These are phyloP conservation scores for Talaromyces nanjingensis DNA, from an alignment of 495 filamentous ascomycete genomes.

Conservation along the genomic window DNA sequence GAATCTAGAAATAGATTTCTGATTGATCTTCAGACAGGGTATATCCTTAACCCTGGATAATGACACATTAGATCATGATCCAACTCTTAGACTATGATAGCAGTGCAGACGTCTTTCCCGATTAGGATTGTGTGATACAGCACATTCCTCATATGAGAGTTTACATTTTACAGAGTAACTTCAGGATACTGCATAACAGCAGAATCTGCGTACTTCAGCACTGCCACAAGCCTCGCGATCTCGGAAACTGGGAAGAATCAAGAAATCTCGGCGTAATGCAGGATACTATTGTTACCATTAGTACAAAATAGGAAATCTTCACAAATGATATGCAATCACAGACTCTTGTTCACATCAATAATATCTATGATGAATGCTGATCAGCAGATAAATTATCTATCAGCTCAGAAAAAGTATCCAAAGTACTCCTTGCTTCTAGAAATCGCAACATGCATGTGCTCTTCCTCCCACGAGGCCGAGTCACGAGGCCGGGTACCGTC, in stretches of 20 bases:
- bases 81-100: background rate
- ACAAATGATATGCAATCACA: background rate
- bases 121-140: background rate
- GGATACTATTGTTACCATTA: background rate
- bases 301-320: background rate
- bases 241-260: background rate
- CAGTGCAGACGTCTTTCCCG: background rate
- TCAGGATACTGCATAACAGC: background rate
- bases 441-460: background rate
- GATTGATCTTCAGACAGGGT: background rate
- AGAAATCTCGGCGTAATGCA: background rate
- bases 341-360: background rate
- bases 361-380: background rate
- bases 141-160: background rate
- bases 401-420: background rate
- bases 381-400: background rate
- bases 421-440: background rate
- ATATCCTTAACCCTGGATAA: background rate
- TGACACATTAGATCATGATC: background rate
- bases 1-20: background rate
- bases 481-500: background rate
- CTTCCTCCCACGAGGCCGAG: background rate
- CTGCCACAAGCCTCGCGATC: background rate
- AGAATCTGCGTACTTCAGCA: background rate
- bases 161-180: background rate